These are phyloP conservation scores for Craterostigma plantagineum DNA, from an alignment of 257 asterid species.

Conservation along the genomic window DNA sequence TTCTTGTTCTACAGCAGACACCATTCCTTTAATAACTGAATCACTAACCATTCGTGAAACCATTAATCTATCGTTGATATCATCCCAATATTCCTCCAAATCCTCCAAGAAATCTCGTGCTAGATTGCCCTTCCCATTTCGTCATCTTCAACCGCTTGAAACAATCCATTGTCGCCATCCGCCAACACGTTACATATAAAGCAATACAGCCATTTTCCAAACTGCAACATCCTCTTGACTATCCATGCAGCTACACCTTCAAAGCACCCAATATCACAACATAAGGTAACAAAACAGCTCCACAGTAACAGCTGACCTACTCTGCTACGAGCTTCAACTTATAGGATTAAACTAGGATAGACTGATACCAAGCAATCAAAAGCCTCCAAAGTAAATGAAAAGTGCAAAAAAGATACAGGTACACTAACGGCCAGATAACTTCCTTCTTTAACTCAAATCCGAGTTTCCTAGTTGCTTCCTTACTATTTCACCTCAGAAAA, in stretches of 20 bases:
- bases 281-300: no score
- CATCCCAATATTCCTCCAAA: slow-evolving; percentile 54
- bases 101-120: slow-evolving; percentile 51
- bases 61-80: slow-evolving; percentile 33
- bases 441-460: no score
- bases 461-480: no score
- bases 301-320: no score
- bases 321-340: no score
- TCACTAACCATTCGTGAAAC: slow-evolving; percentile 75
- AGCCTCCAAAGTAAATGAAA: no score
- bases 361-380: no score
- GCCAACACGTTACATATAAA: not conserved
- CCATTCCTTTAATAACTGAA: slow-evolving; percentile 77
- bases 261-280: no score
- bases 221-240: slow-evolving; percentile 1
- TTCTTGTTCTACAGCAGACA: slow-evolving; percentile 69
- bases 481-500: no score
- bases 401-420: no score
- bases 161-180: slow-evolving; percentile 11
- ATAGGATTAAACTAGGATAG: no score
- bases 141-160: slow-evolving; percentile 7
- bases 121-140: slow-evolving; percentile 27
- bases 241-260: not conserved
- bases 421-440: no score
- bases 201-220: not conserved